These are phyloP conservation scores for Cyphellophora europaea DNA, from an alignment of 2,329 filamentous ascomycete genomes.

Conservation along the genomic window DNA sequence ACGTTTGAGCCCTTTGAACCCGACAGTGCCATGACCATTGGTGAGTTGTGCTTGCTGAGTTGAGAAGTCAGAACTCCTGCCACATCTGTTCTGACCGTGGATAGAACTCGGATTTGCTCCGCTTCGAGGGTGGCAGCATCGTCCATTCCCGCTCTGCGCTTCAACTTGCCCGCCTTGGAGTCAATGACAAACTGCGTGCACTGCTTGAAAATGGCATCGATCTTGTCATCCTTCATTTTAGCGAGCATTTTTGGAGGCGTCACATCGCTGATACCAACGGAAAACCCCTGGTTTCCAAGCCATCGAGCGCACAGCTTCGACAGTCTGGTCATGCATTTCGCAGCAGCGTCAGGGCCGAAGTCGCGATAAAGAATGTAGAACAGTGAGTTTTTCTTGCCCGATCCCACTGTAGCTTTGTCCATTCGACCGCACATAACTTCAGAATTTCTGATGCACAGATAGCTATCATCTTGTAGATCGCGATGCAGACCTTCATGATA, in stretches of 20 bases:
- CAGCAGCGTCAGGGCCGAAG: slow-evolving; percentile 81
- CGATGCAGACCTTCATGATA: slow-evolving; percentile 63
- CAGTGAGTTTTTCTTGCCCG: slow-evolving; percentile 94
- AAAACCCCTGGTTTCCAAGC: slow-evolving; percentile 86
- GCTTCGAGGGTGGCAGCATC: slow-evolving; percentile 49
- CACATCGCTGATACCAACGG: slow-evolving; percentile 91
- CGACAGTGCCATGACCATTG: slow-evolving; percentile 92
- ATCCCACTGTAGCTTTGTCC: slow-evolving; percentile 96
- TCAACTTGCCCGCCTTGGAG: slow-evolving; percentile 62
- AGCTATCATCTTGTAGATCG: slow-evolving; percentile 59
- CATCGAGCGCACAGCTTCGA: slow-evolving; percentile 83
- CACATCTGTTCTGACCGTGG: slow-evolving; percentile 81
- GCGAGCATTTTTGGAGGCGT: slow-evolving; percentile 68
- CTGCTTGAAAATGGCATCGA: slow-evolving; percentile 64
- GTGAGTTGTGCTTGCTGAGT: slow-evolving; percentile 83
- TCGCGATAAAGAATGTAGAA: slow-evolving; percentile 96
- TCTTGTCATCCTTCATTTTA: slow-evolving; percentile 63
- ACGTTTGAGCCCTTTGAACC: slow-evolving; percentile 95
- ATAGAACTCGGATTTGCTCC: slow-evolving; percentile 91
- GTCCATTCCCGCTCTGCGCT: slow-evolving; percentile 81
- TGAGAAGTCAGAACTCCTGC: slow-evolving; percentile 86
- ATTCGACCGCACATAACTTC: slow-evolving; percentile 96
- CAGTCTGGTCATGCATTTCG: slow-evolving; percentile 85
- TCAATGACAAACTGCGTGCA: slow-evolving; percentile 58
- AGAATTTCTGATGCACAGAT: slow-evolving; percentile 88